These are phyloP conservation scores for Wickerhamiella azyma DNA, from an alignment of 805 yeast species.

Conservation along the genomic window DNA sequence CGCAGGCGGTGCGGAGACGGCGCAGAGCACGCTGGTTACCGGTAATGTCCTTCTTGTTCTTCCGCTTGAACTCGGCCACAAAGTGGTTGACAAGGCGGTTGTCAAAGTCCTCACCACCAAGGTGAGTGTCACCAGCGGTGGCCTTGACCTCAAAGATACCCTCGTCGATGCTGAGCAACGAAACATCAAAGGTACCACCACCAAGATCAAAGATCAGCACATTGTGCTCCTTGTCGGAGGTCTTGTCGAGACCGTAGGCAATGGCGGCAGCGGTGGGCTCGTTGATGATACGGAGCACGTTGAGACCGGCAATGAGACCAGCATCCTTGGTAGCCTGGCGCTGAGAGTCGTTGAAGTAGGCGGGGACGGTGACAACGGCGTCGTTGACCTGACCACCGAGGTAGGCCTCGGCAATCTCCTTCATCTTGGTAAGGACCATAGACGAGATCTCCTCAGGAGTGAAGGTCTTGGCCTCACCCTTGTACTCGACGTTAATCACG, in stretches of 20 bases:
- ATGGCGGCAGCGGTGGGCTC: slow-evolving; percentile 96
- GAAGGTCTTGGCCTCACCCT: slow-evolving; percentile 74
- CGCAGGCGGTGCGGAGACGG: slow-evolving; percentile 98
- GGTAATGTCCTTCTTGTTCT: slow-evolving; percentile 83
- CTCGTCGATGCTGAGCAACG: slow-evolving; percentile 79
- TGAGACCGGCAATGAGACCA: slow-evolving; percentile 74
- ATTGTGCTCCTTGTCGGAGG: slow-evolving; percentile 69
- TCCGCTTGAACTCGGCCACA: slow-evolving; percentile 88
- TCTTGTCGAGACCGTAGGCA: slow-evolving; percentile 92
- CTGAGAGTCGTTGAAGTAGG: slow-evolving; percentile 79
- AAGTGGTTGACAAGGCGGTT: slow-evolving; percentile 88
- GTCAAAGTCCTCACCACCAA: slow-evolving; percentile 99
- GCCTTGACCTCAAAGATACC: slow-evolving; percentile 96
- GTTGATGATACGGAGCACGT: slow-evolving; percentile 73
- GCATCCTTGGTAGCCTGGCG: slow-evolving; percentile 88
- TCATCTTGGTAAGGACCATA: slow-evolving; percentile 84
- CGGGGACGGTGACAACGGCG: slow-evolving; percentile 80
- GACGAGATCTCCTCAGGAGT: slow-evolving; percentile 92
- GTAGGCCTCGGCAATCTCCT: slow-evolving; percentile 71
- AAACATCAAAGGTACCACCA: slow-evolving; percentile 98
- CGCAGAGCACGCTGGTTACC: slow-evolving; percentile 89
- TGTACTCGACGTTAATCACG: slow-evolving; percentile 65
- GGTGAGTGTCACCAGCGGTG: slow-evolving; percentile 98
- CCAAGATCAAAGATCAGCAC: slow-evolving; percentile 89
- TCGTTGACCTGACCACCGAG: slow-evolving; percentile 67